Evolutionary conservation across 106 monocot genomes (phyloP).

Genomic region (Cymbidium sinense): DNA sequence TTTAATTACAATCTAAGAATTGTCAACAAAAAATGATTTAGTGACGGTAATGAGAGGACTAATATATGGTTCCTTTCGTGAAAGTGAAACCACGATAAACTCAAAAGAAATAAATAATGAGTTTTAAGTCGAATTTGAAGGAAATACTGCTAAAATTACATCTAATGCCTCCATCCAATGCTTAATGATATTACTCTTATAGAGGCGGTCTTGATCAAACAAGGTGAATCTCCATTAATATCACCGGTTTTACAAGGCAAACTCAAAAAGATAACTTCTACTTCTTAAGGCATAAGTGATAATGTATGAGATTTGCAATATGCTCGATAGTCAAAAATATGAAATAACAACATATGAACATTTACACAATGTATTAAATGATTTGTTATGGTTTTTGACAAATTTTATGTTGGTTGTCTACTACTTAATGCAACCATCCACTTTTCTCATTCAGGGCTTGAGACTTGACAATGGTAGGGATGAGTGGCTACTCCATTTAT

Average conservation of each 20-base stretch:
- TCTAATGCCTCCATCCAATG: not conserved
- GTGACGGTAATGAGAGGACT: not conserved
- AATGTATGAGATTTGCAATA: not conserved
- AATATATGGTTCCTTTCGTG: not conserved
- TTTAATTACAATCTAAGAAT: not conserved
- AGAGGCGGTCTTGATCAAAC: not conserved
- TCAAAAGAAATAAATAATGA: no score
- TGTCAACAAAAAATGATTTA: no score
- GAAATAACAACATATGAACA: no score
- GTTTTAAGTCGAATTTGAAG: no score
- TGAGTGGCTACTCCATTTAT: no score
- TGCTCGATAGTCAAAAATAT: not conserved
- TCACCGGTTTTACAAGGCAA: not conserved
- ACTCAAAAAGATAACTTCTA: not conserved
- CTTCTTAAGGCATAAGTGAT: not conserved
- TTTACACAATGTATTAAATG: no score
- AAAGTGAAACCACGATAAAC: not conserved
- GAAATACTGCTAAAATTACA: no score
- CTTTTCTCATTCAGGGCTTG: no score
- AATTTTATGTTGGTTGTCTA: no score
- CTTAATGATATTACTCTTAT: not conserved
- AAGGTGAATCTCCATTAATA: not conserved
- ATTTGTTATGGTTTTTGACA: no score
- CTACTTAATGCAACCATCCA: no score
- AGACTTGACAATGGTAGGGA: no score